Conservation (phyloP, 2,329 filamentous ascomycete genomes). For the Xylaria sp. region DNA sequence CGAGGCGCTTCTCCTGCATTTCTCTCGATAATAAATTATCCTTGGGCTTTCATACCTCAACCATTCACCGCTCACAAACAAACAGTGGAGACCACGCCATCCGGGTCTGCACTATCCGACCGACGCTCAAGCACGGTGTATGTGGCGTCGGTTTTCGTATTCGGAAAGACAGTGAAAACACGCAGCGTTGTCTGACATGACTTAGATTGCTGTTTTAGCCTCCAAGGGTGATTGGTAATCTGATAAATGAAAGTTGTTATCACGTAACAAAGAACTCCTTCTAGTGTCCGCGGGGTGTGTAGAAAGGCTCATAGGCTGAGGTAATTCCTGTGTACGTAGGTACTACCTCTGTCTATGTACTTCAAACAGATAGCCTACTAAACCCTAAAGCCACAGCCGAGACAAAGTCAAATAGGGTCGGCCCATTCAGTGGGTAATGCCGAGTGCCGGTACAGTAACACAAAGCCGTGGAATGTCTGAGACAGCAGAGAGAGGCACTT, state of each 20-base stretch:
- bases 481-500: too few species aligned
- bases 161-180: slow-evolving; percentile 2
- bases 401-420: too few species aligned
- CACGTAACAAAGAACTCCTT: neutral
- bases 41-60: neutral
- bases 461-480: too few species aligned
- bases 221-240: neutral
- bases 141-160: slow-evolving; percentile 18
- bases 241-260: neutral
- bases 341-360: too few species aligned
- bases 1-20: neutral
- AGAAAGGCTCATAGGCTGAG: too few species aligned
- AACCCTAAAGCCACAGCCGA: too few species aligned
- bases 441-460: too few species aligned
- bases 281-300: neutral
- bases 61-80: neutral
- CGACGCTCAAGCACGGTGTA: slow-evolving; percentile 20
- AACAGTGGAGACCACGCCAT: slow-evolving; percentile 21
- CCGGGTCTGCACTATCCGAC: slow-evolving; percentile 25
- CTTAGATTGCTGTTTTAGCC: neutral
- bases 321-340: too few species aligned
- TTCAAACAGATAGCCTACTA: too few species aligned
- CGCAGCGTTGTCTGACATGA: neutral
- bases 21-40: too few species aligned
- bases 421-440: too few species aligned